A percentile compares a stretch with the other conserved stretches of the same genome.
These are phyloP conservation scores for Saxophila tyrrhenica DNA, from an alignment of 495 filamentous ascomycete genomes.

Conservation along the genomic window DNA sequence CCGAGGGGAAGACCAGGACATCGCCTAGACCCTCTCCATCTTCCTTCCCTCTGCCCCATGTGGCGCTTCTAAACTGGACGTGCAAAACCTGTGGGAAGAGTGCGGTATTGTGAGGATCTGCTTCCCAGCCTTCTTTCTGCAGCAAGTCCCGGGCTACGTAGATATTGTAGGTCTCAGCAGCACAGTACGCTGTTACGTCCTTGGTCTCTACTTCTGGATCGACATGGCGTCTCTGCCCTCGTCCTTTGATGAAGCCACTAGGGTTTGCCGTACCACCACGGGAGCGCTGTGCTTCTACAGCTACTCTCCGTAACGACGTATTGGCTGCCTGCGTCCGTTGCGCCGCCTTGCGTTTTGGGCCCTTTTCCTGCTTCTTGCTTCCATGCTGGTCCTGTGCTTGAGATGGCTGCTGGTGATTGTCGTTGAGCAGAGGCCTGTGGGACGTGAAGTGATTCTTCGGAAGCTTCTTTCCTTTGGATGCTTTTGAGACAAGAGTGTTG, in stretches of 20 bases:
- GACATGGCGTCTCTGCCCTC: constrained; percentile 26
- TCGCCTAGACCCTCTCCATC: constrained; percentile 60
- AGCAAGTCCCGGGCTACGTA: constrained; percentile 56
- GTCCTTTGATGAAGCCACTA: constrained; percentile 22
- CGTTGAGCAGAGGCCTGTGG: background rate
- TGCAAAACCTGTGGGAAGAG: constrained; percentile 59
- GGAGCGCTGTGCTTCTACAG: constrained; percentile 31
- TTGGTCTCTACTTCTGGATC: constrained; percentile 31
- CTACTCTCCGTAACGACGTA: constrained; percentile 27
- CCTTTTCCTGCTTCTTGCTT: background rate
- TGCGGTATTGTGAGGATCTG: constrained; percentile 49
- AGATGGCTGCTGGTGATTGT: background rate
- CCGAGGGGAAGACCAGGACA: constrained; percentile 93
- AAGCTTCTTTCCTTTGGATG: background rate
- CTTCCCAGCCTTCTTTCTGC: constrained; percentile 54
- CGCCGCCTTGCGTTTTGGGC: constrained; percentile 9
- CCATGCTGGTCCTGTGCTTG: background rate
- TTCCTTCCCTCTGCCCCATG: constrained; percentile 24
- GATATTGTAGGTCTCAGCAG: constrained; percentile 80
- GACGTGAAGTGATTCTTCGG: constrained; percentile 8
- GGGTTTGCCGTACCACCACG: constrained; percentile 2
- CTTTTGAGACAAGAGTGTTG: constrained; percentile 2
- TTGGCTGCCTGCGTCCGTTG: constrained; percentile 12
- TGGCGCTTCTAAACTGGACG: constrained; percentile 45
- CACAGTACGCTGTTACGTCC: constrained; percentile 66